A percentile compares a stretch with the other conserved stretches of the same genome.
Conservation (phyloP, 1,284 basidiomycete species). For the Kalmanozyma brasiliensis region DNA sequence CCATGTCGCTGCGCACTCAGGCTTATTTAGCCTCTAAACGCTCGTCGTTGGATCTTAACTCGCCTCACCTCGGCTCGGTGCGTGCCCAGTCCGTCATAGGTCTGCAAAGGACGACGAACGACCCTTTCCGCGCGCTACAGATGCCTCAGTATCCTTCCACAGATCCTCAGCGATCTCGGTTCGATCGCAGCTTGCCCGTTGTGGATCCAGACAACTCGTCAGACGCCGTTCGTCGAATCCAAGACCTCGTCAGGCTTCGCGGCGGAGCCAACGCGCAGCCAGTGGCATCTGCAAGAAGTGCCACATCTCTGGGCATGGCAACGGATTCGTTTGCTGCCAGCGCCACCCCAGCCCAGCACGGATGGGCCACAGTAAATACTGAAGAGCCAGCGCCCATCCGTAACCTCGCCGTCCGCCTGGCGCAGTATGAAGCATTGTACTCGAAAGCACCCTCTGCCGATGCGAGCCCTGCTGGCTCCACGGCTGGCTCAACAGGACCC, state of each 20-base stretch:
- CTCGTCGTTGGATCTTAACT: conserved; percentile 30
- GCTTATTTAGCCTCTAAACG: conserved; percentile 11
- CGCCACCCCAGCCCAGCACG: conserved; percentile 2
- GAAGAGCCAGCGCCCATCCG: conserved; percentile 45
- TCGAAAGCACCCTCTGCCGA: conserved; percentile 28
- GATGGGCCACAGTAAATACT: not conserved
- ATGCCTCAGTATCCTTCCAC: conserved; percentile 31
- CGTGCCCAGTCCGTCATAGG: conserved; percentile 39
- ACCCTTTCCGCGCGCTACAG: conserved; percentile 12
- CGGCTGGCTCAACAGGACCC: conserved; percentile 15
- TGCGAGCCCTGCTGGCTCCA: conserved; percentile 1
- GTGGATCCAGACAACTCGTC: conserved; percentile 25
- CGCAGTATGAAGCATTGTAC: conserved; percentile 44
- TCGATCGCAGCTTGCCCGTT: conserved; percentile 17
- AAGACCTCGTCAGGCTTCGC: conserved; percentile 36
- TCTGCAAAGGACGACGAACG: conserved; percentile 25
- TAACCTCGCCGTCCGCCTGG: conserved; percentile 38
- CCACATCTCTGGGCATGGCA: conserved; percentile 29
- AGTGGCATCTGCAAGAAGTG: conserved; percentile 19
- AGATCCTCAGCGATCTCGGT: conserved; percentile 35
- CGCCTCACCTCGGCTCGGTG: conserved; percentile 19
- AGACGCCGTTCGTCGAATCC: conserved; percentile 32
- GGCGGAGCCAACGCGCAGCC: conserved; percentile 5
- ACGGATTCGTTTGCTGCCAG: conserved; percentile 6
- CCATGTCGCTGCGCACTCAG: conserved; percentile 15